Evolutionary conservation across 306 rosid species (phyloP), one percentile per base, ranked within the genome.

Genomic region (Acmispon strigosus): DNA sequence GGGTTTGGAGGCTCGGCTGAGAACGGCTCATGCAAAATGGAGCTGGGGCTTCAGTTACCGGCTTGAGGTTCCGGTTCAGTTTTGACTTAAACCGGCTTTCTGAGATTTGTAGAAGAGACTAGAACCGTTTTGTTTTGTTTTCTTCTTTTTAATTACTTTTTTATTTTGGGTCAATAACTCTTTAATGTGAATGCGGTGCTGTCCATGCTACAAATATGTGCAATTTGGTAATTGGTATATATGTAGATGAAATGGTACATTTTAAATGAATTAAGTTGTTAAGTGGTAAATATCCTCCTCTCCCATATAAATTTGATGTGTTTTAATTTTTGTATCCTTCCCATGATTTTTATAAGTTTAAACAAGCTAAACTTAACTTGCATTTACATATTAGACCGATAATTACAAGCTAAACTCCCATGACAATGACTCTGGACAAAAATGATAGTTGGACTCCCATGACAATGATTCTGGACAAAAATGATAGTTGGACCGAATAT

Each of bases 41-140:
- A 81, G 56, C 51, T 82, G 29, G 88, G 93, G 20, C 87, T 92
- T 39, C 82, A 83, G 11, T 84, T 39, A 18, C 9, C 76, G 58
- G 87, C 41, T 66, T 77, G 75, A 61, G 47, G 51, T 78, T 27
- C 81, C 7, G 68, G 56, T 85, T 53, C 83, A 63, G 78, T 82
- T 82, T 82, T 77, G 83, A 55, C 58, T 63, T 16, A 3, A 32
- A 34, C 65, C 80, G 86, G 83, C 80, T 74, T 69, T 29, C 7
- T 56, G 29, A 56, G 62, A 56, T 32, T 55, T 18, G 37, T 63
- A 41, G 22, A 70, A 64, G 81, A 76, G 78, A 32, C 32, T 12
- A 44, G 71, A 56, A 81, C 61, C 59, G 43, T 27, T 19, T 52
- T 49, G n/a, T 55, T 15, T 1, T 6, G 19, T 57, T 65, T 36